Percentiles rank a stretch among this genome's conserved stretches.
Conservation (phyloP, 305 asterid species). For the Fraxinus paxiana region DNA sequence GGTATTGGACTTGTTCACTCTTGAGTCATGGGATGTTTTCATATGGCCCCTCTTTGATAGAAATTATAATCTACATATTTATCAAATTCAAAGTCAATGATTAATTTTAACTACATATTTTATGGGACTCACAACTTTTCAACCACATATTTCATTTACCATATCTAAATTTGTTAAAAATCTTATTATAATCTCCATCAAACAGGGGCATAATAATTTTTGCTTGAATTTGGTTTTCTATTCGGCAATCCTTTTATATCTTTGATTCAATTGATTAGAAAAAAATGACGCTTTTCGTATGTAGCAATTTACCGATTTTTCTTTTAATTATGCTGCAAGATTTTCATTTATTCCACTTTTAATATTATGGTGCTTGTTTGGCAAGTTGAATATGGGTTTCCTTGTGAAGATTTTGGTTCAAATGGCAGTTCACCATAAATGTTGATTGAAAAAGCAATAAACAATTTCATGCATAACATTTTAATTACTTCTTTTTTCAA, state of each 20-base stretch:
- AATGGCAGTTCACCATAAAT: not conserved
- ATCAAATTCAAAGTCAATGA: too few relatives aligned
- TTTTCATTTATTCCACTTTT: not conserved
- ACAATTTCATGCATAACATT: not conserved
- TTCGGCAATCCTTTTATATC: not conserved
- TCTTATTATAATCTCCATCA: too few relatives aligned
- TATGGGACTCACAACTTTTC: too few relatives aligned
- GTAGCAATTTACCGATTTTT: not conserved
- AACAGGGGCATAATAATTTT: not conserved
- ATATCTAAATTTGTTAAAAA: too few relatives aligned
- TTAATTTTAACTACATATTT: too few relatives aligned
- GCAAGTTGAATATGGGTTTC: not conserved
- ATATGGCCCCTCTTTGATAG: not conserved
- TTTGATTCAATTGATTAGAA: not conserved
- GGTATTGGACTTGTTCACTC: not conserved
- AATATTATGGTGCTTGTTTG: not conserved
- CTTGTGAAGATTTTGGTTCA: not conserved
- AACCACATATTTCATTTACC: too few relatives aligned
- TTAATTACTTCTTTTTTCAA: not conserved
- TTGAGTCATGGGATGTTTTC: not conserved
- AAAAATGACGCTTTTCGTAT: not conserved
- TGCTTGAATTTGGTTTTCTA: not conserved
- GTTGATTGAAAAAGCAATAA: not conserved
- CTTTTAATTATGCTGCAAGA: not conserved
- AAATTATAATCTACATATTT: too few relatives aligned